Evolutionary conservation across 225 moss, liverwort and hornwort species (phyloP).

Genomic region (Anthoceros angustus): DNA sequence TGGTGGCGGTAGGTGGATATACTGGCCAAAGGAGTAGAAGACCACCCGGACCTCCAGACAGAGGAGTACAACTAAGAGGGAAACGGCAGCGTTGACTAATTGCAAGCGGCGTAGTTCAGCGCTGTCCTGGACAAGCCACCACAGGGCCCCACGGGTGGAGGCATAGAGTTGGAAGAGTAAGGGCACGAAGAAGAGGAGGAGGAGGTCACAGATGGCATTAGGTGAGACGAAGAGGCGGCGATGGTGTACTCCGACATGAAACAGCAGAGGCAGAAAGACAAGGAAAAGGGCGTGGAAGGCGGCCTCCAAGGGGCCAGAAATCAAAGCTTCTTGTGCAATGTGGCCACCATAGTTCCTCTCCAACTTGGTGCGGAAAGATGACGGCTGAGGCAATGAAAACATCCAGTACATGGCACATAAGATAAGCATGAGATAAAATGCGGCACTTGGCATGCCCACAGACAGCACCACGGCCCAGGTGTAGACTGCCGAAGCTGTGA

Average conservation of each 20-base stretch:
- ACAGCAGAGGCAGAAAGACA: conserved; percentile 69
- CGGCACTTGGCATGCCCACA: conserved; percentile 77
- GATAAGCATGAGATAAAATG: conserved; percentile 75
- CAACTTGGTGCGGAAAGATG: conserved; percentile 66
- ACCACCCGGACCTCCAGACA: conserved; percentile 91
- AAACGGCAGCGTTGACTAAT: conserved; percentile 62
- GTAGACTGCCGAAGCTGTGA: conserved; percentile 61
- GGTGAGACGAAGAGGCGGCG: conserved; percentile 53
- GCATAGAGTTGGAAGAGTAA: conserved; percentile 86
- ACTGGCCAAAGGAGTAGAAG: conserved; percentile 78
- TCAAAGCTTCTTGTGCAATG: conserved; percentile 65
- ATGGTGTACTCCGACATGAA: conserved; percentile 79
- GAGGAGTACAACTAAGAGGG: conserved; percentile 52
- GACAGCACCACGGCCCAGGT: conserved; percentile 82
- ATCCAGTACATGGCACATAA: conserved; percentile 90
- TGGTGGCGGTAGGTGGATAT: conserved; percentile 64
- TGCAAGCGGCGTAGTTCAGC: conserved; percentile 56
- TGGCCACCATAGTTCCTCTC: conserved; percentile 86
- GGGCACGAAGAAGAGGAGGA: conserved; percentile 91
- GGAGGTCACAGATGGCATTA: conserved; percentile 62
- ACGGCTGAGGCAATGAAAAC: conserved; percentile 73
- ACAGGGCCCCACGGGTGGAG: conserved; percentile 54
- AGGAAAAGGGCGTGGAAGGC: conserved; percentile 62
- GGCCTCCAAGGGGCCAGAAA: conserved; percentile 65
- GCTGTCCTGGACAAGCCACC: conserved; percentile 75